Evolutionary conservation across 106 monocot genomes (phyloP), one percentile per base, ranked within the genome.

Genomic region (Dioscorea zingiberensis): DNA sequence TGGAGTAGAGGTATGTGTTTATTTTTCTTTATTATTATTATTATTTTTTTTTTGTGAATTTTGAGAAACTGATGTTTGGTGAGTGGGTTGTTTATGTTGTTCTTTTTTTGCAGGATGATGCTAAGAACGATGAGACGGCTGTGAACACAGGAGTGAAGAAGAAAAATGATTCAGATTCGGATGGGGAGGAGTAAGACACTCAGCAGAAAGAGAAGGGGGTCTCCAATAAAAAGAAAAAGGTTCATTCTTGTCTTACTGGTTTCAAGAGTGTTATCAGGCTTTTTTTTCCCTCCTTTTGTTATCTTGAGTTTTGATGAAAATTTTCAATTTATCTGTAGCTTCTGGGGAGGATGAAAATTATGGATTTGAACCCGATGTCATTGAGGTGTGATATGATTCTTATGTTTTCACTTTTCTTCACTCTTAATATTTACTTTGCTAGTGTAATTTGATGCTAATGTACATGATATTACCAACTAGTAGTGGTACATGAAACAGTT

Each of bases 141-240:
- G 75, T 78, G 6, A 71, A 69, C 77, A 76, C 77, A 0, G 86
- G 72, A 24, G 55, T 80, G 4, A 93, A 86, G 58, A 84, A 80
- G 55, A 74, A 85, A 49, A 51, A 21, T 55, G 82, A 87, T 49
- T 86, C 89, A 3, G 98, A 98, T 73, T 86, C 93, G 0, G 91
- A 95, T 38, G 6, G 9, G 0, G 97, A 94, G 17, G 86, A 83
- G 49, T 78, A 82, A 54, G 90, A 92, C 47, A 27, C 59, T 30
- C 71, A 80, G 63, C 77, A 78, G 77, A 98, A 89, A 59, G 93
- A 98, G 59, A 89, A 87, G 47, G 87, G 89, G 24, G 0, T 87
- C 9, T 89, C 89, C 1, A 93, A 93, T 29, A 98, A 98, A 80
- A 93, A 93, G 86, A 99, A 93, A 64, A 98, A 98, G 91, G 97